Evolutionary conservation across 2,329 filamentous ascomycete genomes (phyloP).

Genomic region (Microdochium trichocladiopsis): DNA sequence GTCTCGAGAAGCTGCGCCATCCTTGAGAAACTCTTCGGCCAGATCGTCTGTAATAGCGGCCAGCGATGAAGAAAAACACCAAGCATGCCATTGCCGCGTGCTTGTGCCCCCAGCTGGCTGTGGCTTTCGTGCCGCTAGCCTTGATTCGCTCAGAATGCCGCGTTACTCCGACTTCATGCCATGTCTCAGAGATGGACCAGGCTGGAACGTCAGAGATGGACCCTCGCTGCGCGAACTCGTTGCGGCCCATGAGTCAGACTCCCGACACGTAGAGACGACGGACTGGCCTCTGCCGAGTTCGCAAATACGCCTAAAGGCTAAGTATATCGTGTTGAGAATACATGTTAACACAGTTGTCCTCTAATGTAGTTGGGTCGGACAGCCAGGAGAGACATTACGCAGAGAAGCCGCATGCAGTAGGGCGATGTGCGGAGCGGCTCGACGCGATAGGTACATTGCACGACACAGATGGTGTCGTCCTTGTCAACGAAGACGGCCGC

Average conservation of each 20-base stretch:
- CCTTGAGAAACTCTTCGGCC: constrained; percentile 42
- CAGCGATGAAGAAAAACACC: too few species aligned
- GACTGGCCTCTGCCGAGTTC: constrained; percentile 61
- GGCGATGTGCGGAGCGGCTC: constrained; percentile 51
- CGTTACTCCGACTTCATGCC: constrained; percentile 36
- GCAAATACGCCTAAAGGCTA: constrained; percentile 67
- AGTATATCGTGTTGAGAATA: not conserved
- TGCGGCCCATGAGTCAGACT: constrained; percentile 27
- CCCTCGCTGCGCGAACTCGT: constrained; percentile 25
- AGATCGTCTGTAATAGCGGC: constrained; percentile 7
- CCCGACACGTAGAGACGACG: constrained; percentile 47
- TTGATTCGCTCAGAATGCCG: constrained; percentile 55
- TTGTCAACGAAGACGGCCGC: constrained; percentile 52
- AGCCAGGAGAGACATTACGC: constrained; percentile 58
- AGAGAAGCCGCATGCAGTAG: constrained; percentile 46
- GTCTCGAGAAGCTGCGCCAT: constrained; percentile 38
- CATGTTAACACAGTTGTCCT: too few species aligned
- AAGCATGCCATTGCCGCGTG: not conserved
- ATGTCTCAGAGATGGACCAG: constrained; percentile 55
- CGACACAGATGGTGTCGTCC: constrained; percentile 44
- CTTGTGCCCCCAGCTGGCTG: constrained; percentile 22
- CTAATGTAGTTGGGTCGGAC: too few species aligned
- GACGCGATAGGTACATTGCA: constrained; percentile 36
- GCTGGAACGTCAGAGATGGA: constrained; percentile 45
- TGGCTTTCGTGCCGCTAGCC: constrained; percentile 43